A percentile compares a stretch with the other conserved stretches of the same genome.
These are phyloP conservation scores for Alternaria longipes DNA, from an alignment of 2,329 filamentous ascomycete species.

Conservation along the genomic window DNA sequence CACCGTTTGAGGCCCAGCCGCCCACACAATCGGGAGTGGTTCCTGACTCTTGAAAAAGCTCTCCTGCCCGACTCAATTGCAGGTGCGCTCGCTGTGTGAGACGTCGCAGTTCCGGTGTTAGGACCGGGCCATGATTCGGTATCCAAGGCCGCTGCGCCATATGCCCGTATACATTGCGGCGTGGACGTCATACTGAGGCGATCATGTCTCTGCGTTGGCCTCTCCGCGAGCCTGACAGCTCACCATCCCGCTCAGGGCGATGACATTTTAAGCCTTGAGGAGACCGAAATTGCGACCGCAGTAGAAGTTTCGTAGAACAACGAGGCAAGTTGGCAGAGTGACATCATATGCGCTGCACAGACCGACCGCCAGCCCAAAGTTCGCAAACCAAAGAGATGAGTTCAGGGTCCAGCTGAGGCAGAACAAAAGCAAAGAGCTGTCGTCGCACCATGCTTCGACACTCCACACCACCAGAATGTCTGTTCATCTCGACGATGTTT, in stretches of 20 bases:
- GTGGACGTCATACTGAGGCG: constrained; percentile 22
- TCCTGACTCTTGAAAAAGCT: constrained; percentile 36
- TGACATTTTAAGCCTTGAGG: not conserved
- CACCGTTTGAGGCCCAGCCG: constrained; percentile 39
- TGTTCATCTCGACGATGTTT: constrained; percentile 7
- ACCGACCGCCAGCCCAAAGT: constrained; percentile 11
- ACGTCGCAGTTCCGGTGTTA: not conserved
- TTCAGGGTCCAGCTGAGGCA: constrained; percentile 22
- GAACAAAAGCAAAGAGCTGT: constrained; percentile 20
- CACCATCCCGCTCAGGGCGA: constrained; percentile 25
- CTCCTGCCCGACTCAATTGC: constrained; percentile 13
- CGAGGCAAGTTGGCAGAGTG: constrained; percentile 20
- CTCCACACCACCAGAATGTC: constrained; percentile 1
- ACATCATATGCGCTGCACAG: constrained; percentile 34
- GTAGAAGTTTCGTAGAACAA: not conserved
- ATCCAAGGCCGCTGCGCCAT: constrained; percentile 1
- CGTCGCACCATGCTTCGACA: constrained; percentile 27
- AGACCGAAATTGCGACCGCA: not conserved
- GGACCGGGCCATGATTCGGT: constrained; percentile 7
- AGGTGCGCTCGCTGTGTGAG: constrained; percentile 7
- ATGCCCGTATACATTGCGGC: constrained; percentile 6
- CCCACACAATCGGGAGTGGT: constrained; percentile 36
- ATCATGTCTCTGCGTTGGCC: constrained; percentile 30
- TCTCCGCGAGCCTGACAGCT: constrained; percentile 34
- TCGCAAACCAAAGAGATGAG: constrained; percentile 13